Conservation (phyloP, 2,329 filamentous ascomycete species). For the Apiospora koreana region DNA sequence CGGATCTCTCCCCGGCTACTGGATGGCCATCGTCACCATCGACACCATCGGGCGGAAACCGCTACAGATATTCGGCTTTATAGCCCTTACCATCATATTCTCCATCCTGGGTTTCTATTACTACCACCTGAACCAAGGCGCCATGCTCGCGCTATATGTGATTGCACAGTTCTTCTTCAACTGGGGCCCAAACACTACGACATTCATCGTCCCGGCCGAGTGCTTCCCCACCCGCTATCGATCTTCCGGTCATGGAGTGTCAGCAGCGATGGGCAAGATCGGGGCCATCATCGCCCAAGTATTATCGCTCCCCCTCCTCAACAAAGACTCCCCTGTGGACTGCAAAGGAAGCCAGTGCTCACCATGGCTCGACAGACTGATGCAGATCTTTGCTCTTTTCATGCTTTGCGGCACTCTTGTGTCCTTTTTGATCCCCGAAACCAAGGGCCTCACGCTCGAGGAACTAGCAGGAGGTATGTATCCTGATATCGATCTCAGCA, state of each 20-base stretch:
- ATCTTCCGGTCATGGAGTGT: constrained; percentile 64
- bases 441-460: constrained; percentile 73
- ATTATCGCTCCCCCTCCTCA: constrained; percentile 64
- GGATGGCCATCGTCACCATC: constrained; percentile 71
- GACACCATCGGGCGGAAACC: constrained; percentile 78
- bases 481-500: too few species aligned
- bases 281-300: constrained; percentile 69
- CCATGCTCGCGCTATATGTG: constrained; percentile 63
- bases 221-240: constrained; percentile 66
- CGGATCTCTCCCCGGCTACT: constrained; percentile 79
- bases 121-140: constrained; percentile 45
- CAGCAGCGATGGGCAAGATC: constrained; percentile 66
- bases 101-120: constrained; percentile 63
- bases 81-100: constrained; percentile 62
- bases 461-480: constrained; percentile 55
- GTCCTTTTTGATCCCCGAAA: constrained; percentile 75
- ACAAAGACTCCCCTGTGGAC: constrained; percentile 52
- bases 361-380: constrained; percentile 69
- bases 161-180: constrained; percentile 69
- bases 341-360: constrained; percentile 49
- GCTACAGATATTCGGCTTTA: constrained; percentile 67
- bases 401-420: constrained; percentile 73
- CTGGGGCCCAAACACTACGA: constrained; percentile 66
- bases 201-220: constrained; percentile 65
- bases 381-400: constrained; percentile 79